These are phyloP conservation scores for Lobosporangium transversale DNA, from an alignment of 192 early-diverging fungal species.

Conservation along the genomic window DNA sequence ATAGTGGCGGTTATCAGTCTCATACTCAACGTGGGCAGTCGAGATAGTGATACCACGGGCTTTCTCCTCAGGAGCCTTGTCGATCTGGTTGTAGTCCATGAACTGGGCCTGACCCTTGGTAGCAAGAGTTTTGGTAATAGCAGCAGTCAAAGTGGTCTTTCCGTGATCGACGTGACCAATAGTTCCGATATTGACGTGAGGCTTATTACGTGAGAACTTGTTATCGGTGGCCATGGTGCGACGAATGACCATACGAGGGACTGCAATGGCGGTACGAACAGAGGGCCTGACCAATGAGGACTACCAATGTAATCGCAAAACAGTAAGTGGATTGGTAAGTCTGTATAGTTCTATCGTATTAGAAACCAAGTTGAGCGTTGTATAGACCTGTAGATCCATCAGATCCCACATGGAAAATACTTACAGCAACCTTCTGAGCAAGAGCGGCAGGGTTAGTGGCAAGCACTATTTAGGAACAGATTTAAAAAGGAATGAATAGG, in stretches of 20 bases:
- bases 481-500: slow-evolving; percentile 14
- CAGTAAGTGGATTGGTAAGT: not conserved
- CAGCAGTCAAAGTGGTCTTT: slow-evolving; percentile 98
- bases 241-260: slow-evolving; percentile 48
- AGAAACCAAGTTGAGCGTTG: too few relatives aligned
- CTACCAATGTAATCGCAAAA: slow-evolving; percentile 5
- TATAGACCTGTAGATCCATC: too few relatives aligned
- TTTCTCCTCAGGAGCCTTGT: slow-evolving; percentile 98
- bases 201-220: slow-evolving; percentile 87
- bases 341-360: too few relatives aligned
- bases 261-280: slow-evolving; percentile 31
- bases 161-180: slow-evolving; percentile 99
- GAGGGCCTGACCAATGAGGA: slow-evolving; percentile 33
- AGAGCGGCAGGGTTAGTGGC: slow-evolving; percentile 45
- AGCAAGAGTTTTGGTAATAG: slow-evolving; percentile 96
- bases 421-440: slow-evolving; percentile 52
- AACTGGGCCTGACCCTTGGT: slow-evolving; percentile 85
- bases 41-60: slow-evolving; percentile 98
- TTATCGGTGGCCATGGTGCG: slow-evolving; percentile 50
- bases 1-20: slow-evolving; percentile 91
- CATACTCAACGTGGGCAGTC: slow-evolving; percentile 96
- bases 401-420: too few relatives aligned
- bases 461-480: slow-evolving; percentile 28
- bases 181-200: slow-evolving; percentile 98
- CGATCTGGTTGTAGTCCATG: slow-evolving; percentile 95